These are phyloP conservation scores for Fraxinus baroniana DNA, from an alignment of 305 asterid species.

Conservation along the genomic window DNA sequence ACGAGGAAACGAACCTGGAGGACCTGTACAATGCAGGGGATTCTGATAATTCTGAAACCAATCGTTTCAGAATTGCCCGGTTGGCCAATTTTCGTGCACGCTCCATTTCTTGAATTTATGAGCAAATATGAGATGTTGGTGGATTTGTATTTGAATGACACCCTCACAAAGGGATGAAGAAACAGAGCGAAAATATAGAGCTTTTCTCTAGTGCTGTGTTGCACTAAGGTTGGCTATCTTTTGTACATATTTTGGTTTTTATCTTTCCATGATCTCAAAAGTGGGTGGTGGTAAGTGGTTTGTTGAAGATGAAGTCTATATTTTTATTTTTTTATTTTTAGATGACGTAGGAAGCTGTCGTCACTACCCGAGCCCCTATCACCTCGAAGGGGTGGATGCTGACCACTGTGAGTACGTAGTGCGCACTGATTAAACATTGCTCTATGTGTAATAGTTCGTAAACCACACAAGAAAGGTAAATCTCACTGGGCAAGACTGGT, in stretches of 20 bases:
- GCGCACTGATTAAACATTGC: too few species aligned
- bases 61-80: conserved; percentile 69
- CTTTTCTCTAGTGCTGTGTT: conserved; percentile 1
- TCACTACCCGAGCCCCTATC: too few species aligned
- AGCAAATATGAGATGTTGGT: neutral
- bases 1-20: conserved; percentile 70
- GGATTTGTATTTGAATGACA: neutral
- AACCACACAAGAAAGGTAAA: too few species aligned
- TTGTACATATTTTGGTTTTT: conserved; percentile 14
- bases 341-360: too few species aligned
- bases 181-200: conserved; percentile 25
- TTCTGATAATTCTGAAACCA: conserved; percentile 54
- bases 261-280: conserved; percentile 27
- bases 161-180: conserved; percentile 18
- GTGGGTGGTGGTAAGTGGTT: conserved; percentile 50
- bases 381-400: too few species aligned
- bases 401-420: too few species aligned
- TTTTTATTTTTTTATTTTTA: too few species aligned
- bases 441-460: too few species aligned
- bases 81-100: conserved; percentile 79
- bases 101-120: conserved; percentile 47
- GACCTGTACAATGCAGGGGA: conserved; percentile 38
- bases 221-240: neutral
- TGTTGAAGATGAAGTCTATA: conserved; percentile 22
- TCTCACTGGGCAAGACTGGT: too few species aligned